Conservation (phyloP, 2,329 filamentous ascomycete species). For the Paraconiothyrium brasiliense region DNA sequence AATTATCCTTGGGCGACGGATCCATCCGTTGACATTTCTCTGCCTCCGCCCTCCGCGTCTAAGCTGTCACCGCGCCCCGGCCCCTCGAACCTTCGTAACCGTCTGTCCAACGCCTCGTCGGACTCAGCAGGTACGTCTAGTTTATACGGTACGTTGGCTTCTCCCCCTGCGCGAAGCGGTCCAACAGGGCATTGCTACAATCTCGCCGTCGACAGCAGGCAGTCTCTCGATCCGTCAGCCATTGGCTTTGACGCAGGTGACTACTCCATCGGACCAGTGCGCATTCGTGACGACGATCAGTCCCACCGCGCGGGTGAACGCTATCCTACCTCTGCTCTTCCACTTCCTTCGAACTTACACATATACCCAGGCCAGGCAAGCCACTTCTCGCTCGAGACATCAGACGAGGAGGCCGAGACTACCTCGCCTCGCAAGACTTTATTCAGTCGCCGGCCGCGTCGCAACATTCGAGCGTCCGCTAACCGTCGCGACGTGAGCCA, state of each 20-base stretch:
- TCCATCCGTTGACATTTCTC: slow-evolving; percentile 51
- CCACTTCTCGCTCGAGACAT: slow-evolving; percentile 34
- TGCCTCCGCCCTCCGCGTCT: slow-evolving; percentile 45
- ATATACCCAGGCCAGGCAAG: slow-evolving; percentile 27
- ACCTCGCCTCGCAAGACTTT: slow-evolving; percentile 33
- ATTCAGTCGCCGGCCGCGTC: slow-evolving; percentile 33
- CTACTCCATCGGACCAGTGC: slow-evolving; percentile 26
- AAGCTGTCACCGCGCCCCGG: slow-evolving; percentile 40
- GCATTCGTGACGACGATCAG: slow-evolving; percentile 35
- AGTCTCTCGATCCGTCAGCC: slow-evolving; percentile 11
- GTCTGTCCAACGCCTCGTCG: slow-evolving; percentile 37
- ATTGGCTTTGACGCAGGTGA: slow-evolving; percentile 24
- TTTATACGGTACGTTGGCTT: slow-evolving; percentile 27
- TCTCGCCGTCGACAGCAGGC: slow-evolving; percentile 10
- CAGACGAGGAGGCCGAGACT: slow-evolving; percentile 38
- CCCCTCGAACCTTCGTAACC: slow-evolving; percentile 42
- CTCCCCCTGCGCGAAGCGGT: slow-evolving; percentile 28
- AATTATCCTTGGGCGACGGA: slow-evolving; percentile 57
- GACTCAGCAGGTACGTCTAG: slow-evolving; percentile 28
- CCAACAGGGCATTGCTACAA: slow-evolving; percentile 14
- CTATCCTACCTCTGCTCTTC: slow-evolving; percentile 58
- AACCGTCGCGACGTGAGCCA: slow-evolving; percentile 4
- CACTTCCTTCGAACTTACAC: slow-evolving; percentile 52
- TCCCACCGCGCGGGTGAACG: slow-evolving; percentile 56
- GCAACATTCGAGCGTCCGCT: slow-evolving; percentile 5